phyloP scores from a whole-genome alignment of 441 rosid genomes.

The Pelargonium cotyledonis region DNA sequence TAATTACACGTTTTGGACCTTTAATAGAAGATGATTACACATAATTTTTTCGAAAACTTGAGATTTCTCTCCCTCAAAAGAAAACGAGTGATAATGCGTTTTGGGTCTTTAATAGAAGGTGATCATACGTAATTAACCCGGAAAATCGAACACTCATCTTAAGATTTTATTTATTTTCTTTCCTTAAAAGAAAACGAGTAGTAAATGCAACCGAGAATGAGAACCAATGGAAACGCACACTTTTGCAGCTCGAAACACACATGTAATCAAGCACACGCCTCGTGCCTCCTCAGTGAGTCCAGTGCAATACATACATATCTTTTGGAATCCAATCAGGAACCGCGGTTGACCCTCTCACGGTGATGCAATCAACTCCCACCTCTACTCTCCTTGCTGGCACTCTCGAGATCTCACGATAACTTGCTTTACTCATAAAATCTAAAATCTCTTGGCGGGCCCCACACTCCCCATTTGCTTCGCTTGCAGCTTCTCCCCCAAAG shows the following conservation, averaged over 20 bases:
- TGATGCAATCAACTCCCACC: background rate
- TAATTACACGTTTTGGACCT: too few relatives aligned
- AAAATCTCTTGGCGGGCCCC: slow-evolving; percentile 23
- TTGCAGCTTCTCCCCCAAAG: background rate
- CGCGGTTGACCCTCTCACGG: background rate
- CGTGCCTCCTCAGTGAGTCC: background rate
- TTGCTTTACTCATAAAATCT: background rate
- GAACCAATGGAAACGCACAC: background rate
- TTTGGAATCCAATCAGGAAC: slow-evolving; percentile 1
- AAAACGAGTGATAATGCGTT: too few relatives aligned
- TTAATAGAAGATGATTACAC: too few relatives aligned
- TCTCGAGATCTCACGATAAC: background rate
- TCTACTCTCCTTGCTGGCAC: background rate
- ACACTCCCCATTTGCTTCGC: slow-evolving; percentile 1
- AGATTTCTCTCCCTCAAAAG: too few relatives aligned
- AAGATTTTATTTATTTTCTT: too few relatives aligned
- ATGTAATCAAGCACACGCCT: background rate
- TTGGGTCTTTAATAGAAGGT: too few relatives aligned
- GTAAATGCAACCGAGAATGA: background rate
- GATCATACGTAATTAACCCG: too few relatives aligned
- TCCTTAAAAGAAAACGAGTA: too few relatives aligned
- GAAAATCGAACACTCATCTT: too few relatives aligned
- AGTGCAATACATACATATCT: background rate
- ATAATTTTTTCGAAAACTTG: too few relatives aligned
- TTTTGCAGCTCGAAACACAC: background rate